Evolutionary conservation across 1,284 basidiomycete genomes (phyloP).

Genomic region (Ganoderma lingzhi): DNA sequence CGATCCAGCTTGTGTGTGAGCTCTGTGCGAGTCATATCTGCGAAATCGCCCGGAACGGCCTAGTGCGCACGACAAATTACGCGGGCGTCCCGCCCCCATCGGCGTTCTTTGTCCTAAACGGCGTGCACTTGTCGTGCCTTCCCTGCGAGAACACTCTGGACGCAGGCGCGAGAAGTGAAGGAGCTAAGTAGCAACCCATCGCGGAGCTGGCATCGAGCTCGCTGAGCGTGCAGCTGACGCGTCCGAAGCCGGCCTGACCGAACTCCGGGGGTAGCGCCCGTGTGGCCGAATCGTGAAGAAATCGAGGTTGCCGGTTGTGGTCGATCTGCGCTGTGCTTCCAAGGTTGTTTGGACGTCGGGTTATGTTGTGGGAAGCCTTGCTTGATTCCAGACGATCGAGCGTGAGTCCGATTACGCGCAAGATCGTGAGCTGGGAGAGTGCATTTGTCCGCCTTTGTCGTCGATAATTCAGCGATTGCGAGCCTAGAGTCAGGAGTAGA

Average conservation of each 20-base stretch:
- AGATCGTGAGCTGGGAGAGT: background rate
- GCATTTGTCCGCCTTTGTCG: background rate
- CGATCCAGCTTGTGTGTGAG: background rate
- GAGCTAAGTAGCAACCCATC: background rate
- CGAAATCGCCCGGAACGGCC: background rate
- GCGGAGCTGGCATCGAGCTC: background rate
- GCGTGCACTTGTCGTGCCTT: background rate
- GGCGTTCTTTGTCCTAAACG: background rate
- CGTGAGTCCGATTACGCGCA: background rate
- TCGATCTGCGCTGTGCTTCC: constrained; percentile 5
- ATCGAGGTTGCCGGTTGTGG: constrained; percentile 4
- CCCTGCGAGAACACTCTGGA: background rate
- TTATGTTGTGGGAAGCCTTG: background rate
- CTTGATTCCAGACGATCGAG: background rate
- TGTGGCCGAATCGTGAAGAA: background rate
- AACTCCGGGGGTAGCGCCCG: background rate
- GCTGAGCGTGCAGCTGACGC: background rate
- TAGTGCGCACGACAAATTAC: background rate
- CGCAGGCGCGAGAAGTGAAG: background rate
- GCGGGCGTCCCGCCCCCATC: background rate
- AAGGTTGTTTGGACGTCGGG: background rate
- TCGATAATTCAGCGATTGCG: background rate
- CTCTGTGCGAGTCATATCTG: background rate
- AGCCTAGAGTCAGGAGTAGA: background rate
- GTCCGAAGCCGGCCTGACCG: background rate